Base-by-base conservation (phyloP, 202 grass and related monocot species). In the Eragrostis tef region DNA sequence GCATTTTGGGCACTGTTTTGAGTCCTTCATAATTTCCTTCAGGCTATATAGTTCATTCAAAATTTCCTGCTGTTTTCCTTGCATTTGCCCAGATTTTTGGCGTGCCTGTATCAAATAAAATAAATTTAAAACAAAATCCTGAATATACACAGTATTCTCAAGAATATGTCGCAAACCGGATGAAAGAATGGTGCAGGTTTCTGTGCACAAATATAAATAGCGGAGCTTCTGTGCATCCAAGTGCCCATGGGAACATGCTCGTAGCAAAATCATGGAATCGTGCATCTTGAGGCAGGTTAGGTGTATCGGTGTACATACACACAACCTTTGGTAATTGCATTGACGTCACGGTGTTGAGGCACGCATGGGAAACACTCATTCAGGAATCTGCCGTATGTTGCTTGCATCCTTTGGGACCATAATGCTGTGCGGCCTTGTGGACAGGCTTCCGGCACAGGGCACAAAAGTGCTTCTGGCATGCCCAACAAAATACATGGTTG, bases 401-500 rank as follows among this genome's bases (percentile, higher is more conserved):
- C 67, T 94, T 98, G 88, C 92, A 98, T 73, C 95, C 88, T 90
- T 86, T 98, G 43, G 90, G 92, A 9, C 92, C 88, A 78, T 65
- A 98, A 74, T 98, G 95, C 24, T 94, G 86, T 5, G 84, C 71
- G 13, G 88, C 82, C 84, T 91, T 91, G 64, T 66, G 80, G 51
- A 98, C 94, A 26, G 70, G 21, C 77, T 92, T 91, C 58, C 86
- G 84, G 79, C 94, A 94, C 75, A 98, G 52, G 52, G 94, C 94
- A 81, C 94, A 98, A 52, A 90, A 98, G 77, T 92, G 91, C 6
- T 70, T 94, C 82, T 93, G 90, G 85, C 94, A 98, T 41, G 92
- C 84, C 94, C 94, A 98, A 63, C 94, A 94, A 82, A 91, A 98
- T 42, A 94, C 31, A 71, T 98, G 94, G 84, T 98, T 98, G 64